phyloP scores from a whole-genome alignment of 768 basidiomycete genomes.

The Russula lepida region DNA sequence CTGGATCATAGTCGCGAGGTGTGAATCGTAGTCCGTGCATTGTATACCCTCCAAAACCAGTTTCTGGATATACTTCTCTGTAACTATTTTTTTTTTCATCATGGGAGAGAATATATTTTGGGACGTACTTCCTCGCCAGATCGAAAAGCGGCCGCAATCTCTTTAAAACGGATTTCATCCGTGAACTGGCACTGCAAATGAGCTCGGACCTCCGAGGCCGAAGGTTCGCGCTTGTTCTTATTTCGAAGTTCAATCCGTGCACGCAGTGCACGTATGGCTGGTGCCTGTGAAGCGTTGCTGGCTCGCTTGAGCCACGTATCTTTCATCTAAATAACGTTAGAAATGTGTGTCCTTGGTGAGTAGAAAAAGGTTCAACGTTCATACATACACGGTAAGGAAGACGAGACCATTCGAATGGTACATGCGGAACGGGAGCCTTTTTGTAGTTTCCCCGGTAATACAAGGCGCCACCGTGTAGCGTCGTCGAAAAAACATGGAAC shows the following conservation, averaged over 20 bases:
- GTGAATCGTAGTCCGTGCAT: background rate
- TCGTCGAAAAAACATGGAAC: background rate
- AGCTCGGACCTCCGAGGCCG: background rate
- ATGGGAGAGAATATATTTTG: no score
- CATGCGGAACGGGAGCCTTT: background rate
- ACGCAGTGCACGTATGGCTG: background rate
- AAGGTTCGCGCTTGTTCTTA: background rate
- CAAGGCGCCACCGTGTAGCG: background rate
- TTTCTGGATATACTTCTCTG: background rate
- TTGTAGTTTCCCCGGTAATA: background rate
- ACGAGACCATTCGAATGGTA: background rate
- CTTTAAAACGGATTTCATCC: background rate
- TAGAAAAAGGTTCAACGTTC: no score
- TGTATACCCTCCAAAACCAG: background rate
- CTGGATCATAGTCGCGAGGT: no score
- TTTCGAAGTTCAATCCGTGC: background rate
- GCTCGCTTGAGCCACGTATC: background rate
- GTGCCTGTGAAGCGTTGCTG: fast-evolving
- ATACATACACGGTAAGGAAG: background rate
- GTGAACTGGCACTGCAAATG: background rate
- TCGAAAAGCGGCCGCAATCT: background rate
- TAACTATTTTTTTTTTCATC: no score
- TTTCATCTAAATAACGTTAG: background rate
- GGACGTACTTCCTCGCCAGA: background rate
- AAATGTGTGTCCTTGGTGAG: background rate